phyloP scores from a whole-genome alignment of 1,139 yeast species.

The Suhomyces atakaporum region DNA sequence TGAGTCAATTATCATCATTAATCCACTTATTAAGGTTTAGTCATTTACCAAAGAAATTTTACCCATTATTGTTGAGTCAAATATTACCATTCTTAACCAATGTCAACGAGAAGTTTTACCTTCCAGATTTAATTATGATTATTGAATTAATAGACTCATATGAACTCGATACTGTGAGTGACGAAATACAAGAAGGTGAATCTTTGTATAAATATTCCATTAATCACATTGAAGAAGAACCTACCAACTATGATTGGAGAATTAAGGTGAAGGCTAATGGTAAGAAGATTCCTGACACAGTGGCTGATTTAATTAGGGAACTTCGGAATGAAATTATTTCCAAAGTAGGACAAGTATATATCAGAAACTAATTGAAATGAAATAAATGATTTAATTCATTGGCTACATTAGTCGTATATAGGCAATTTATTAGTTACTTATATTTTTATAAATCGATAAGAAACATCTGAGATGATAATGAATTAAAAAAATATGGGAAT shows the following conservation, averaged over 20 bases:
- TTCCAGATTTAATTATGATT: slow-evolving; percentile 49
- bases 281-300: slow-evolving; percentile 25
- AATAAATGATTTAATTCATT: no score
- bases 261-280: slow-evolving; percentile 19
- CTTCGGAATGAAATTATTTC: slow-evolving; percentile 37
- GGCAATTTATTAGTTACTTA: slow-evolving; percentile 11
- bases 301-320: slow-evolving; percentile 26
- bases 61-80: slow-evolving; percentile 53
- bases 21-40: slow-evolving; percentile 62
- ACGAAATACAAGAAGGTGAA: slow-evolving; percentile 33
- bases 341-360: slow-evolving; percentile 44
- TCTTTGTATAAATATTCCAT: slow-evolving; percentile 36
- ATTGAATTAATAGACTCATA: slow-evolving; percentile 52
- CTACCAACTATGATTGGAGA: slow-evolving; percentile 40
- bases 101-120: slow-evolving; percentile 29
- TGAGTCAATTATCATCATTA: slow-evolving; percentile 38
- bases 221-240: slow-evolving; percentile 23
- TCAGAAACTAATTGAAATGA: slow-evolving; percentile 15
- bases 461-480: slow-evolving; percentile 9
- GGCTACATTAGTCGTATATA: slow-evolving; percentile 4
- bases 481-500: slow-evolving; percentile 11
- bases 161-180: slow-evolving; percentile 31
- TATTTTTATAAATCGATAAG: slow-evolving; percentile 10
- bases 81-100: slow-evolving; percentile 44
- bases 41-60: slow-evolving; percentile 62